These are phyloP conservation scores for Lenwebbia sp. DNA, from an alignment of 345 rosid species.

Conservation along the genomic window DNA sequence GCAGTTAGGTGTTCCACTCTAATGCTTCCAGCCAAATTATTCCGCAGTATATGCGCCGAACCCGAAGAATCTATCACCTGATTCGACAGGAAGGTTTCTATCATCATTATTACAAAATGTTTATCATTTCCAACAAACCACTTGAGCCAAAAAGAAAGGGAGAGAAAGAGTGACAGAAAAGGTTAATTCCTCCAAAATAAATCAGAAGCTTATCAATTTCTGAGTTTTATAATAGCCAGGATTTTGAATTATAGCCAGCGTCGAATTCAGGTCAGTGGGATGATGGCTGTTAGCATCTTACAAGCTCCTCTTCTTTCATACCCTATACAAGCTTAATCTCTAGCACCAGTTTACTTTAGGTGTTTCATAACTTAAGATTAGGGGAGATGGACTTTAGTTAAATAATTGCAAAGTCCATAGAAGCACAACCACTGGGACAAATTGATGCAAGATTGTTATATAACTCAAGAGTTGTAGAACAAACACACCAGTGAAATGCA, in stretches of 20 bases:
- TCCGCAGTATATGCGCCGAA: slow-evolving; percentile 31
- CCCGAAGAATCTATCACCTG: slow-evolving; percentile 40
- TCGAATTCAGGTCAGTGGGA: neutral
- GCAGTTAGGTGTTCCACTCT: slow-evolving; percentile 27
- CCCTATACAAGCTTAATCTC: neutral
- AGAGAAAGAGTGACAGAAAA: neutral
- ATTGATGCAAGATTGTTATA: neutral
- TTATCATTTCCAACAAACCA: neutral
- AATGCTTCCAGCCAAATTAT: slow-evolving; percentile 41
- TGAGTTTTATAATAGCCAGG: neutral
- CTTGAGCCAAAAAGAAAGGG: neutral
- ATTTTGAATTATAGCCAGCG: neutral
- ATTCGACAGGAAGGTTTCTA: neutral
- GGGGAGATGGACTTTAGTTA: too few species aligned
- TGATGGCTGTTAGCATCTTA: neutral
- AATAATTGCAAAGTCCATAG: neutral
- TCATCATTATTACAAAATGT: neutral
- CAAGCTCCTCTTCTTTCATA: neutral
- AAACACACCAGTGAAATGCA: slow-evolving; percentile 49
- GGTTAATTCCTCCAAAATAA: neutral
- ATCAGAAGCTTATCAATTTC: neutral
- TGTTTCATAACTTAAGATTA: neutral
- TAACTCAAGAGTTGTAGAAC: neutral
- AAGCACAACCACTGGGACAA: neutral
- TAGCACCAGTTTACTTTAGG: neutral